Base-by-base conservation (phyloP, 371 early-diverging fungal species). In the Parasitella parasitica region DNA sequence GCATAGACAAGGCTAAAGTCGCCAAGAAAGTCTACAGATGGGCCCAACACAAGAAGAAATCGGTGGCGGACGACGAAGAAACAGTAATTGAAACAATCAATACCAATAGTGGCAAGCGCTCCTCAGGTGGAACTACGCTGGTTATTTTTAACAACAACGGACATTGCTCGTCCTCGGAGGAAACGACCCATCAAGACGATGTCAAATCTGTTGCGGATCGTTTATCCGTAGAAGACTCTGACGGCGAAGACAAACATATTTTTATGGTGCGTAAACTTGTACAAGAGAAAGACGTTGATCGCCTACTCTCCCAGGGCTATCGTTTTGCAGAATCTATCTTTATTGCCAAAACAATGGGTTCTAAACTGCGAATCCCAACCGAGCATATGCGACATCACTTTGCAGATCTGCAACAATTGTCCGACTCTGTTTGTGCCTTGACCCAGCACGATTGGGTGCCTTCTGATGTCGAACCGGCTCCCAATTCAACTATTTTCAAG, bases 291-390 rank as follows among this genome's bases (percentile, higher is more conserved):
- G 73, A 75, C 5, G 54, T 67, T 0, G 16, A 53, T 0, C 61
- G 66, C 15, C 50, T 78, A n/a, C 49, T 77, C 13, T 62, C 71
- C 3, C 73, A 63, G 35, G 81, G 81, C 2, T 81, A 70, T 53
- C 78, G 81, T 7, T 81, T 81, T 57, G 69, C 77, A 0, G 78
- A 78, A 18, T 57, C 78, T 1, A 36, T 65, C 13, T 78, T 74
- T 57, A 81, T 81, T 35, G 64, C 81, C 4, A 69, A 72, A 16
- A 73, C 70, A 0, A 81, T 81, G 78, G 77, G 71, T 11, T 26
- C 69, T 0, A 70, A 70, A 28, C 37, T 81, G 20, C 66, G 63
- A 4, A 71, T 81, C 4, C 75, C 81, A 7, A 49, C 61, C 0
- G 78, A 81, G 7, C 56, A 71, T 37, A 78, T 81, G 78, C 56